These are phyloP conservation scores for Fusarium sp. DNA, from an alignment of 2,329 filamentous ascomycete species.

Conservation along the genomic window DNA sequence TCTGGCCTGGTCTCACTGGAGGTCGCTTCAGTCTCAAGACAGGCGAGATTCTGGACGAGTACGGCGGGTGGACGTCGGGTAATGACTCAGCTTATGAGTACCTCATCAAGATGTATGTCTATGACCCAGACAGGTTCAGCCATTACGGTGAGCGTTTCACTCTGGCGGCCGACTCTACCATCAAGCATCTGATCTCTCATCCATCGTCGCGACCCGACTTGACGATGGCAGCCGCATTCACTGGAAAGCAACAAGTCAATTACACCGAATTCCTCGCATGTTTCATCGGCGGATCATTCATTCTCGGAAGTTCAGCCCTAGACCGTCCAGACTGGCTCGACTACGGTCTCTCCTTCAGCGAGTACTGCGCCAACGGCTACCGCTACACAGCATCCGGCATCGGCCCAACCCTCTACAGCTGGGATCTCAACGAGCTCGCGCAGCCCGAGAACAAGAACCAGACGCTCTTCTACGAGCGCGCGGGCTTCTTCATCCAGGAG, in stretches of 20 bases:
- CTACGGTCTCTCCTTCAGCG: slow-evolving; percentile 7
- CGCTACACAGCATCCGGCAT: not conserved
- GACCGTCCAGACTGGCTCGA: slow-evolving; percentile 51
- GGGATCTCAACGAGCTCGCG: not conserved
- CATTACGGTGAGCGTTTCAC: slow-evolving; percentile 50
- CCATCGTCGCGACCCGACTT: slow-evolving; percentile 77
- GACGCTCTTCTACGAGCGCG: not conserved
- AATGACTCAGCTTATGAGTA: slow-evolving; percentile 69
- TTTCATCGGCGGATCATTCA: slow-evolving; percentile 73
- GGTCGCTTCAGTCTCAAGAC: slow-evolving; percentile 9
- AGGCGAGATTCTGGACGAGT: slow-evolving; percentile 39
- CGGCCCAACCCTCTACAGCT: slow-evolving; percentile 3
- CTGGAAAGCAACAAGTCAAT: slow-evolving; percentile 62
- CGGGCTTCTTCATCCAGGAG: not conserved
- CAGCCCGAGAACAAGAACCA: not conserved
- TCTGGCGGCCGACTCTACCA: slow-evolving; percentile 58
- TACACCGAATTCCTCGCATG: slow-evolving; percentile 63
- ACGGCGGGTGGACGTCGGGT: slow-evolving; percentile 64
- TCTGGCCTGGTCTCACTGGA: slow-evolving; percentile 17
- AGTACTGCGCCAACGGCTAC: slow-evolving; percentile 2
- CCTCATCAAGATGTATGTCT: slow-evolving; percentile 68
- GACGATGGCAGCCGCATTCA: slow-evolving; percentile 67
- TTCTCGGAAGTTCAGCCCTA: slow-evolving; percentile 65
- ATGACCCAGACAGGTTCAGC: slow-evolving; percentile 66
- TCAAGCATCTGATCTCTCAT: slow-evolving; percentile 51